Percentiles rank a stretch among this genome's conserved stretches.
phyloP scores from a whole-genome alignment of 129 eudicot species.

The Chrysanthemum makinoi region DNA sequence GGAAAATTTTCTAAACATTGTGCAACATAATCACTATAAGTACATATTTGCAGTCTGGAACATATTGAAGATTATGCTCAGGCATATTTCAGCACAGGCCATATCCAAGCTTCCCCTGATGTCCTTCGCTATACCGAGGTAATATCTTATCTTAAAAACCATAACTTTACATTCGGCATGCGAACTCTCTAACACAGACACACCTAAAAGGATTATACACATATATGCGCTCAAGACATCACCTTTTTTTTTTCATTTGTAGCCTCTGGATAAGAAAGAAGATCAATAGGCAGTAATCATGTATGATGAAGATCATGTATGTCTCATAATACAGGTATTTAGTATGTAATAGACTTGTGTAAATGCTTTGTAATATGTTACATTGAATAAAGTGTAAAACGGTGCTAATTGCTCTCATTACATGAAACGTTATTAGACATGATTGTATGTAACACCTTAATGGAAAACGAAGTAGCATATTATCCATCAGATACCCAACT shows the following conservation, averaged over 20 bases:
- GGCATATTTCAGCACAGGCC: constrained; percentile 78
- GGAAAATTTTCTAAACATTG: background rate
- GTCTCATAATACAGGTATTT: constrained; percentile 24
- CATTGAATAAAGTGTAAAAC: constrained; percentile 12
- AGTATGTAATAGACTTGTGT: constrained; percentile 14
- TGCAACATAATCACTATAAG: background rate
- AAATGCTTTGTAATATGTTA: constrained; percentile 19
- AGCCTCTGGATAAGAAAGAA: constrained; percentile 24
- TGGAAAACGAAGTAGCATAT: constrained; percentile 9
- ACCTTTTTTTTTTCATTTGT: constrained; percentile 18
- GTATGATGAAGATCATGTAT: constrained; percentile 22
- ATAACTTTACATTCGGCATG: background rate
- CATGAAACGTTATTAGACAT: constrained; percentile 27
- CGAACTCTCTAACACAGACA: constrained; percentile 14
- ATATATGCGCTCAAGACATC: constrained; percentile 12
- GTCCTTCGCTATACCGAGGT: constrained; percentile 51
- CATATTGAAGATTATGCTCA: constrained; percentile 87
- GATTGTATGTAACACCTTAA: constrained; percentile 11
- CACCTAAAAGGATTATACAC: background rate
- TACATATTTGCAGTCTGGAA: constrained; percentile 58
- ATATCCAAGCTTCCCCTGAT: constrained; percentile 62
- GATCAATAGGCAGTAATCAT: constrained; percentile 27
- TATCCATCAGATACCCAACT: constrained; percentile 1
- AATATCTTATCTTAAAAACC: constrained; percentile 18
- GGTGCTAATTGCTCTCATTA: constrained; percentile 23